Evolutionary conservation across 331 rosid genomes (phyloP), one percentile per base, ranked within the genome.

Genomic region (Ulmus americana): DNA sequence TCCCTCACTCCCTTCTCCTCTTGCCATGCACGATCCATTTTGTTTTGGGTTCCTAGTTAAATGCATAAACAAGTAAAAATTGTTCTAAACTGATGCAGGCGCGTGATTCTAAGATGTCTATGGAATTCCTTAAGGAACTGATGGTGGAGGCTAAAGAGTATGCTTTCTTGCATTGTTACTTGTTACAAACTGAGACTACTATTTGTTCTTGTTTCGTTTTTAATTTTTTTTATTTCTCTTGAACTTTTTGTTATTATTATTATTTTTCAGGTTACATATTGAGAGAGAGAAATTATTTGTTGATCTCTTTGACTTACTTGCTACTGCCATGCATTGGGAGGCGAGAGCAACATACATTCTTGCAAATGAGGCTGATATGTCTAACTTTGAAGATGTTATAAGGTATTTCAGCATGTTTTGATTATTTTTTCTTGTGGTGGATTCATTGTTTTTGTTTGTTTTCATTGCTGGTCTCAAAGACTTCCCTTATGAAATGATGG

Each of bases 281-380:
- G 94, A 81, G 62, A 73, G 74, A 44, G 95, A 91, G 79, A 77
- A 79, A 63, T 72, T 75, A 22, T 91, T 81, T 59, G 69, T 74
- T 77, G 77, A 78, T 76, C 70, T 83, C 68, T 70, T 62, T 50
- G 20, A 76, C 72, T 79, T 80, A 62, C 83, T 84, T 70, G 77
- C 48, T 67, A 76, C 73, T 65, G 90, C 97, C 64, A 63, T 76
- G 70, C 64, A 58, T 64, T 88, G 96, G 95, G 97, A 91, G 83
- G 84, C 82, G 77, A 88, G 77, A 70, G 94, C 94, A 18, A 75
- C 74, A 69, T 42, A 70, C 68, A 80, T 85, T 79, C 94, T 91
- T 67, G 80, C 83, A 45, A 69, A 65, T 18, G 75, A 74, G 75
- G 88, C 96, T 61, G 65, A 78, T 59, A 47, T 91, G 69, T 80